Evolutionary conservation across 192 early-diverging fungal genomes (phyloP), one percentile per base, ranked within the genome.

Genomic region (Obelidium mucronatum): DNA sequence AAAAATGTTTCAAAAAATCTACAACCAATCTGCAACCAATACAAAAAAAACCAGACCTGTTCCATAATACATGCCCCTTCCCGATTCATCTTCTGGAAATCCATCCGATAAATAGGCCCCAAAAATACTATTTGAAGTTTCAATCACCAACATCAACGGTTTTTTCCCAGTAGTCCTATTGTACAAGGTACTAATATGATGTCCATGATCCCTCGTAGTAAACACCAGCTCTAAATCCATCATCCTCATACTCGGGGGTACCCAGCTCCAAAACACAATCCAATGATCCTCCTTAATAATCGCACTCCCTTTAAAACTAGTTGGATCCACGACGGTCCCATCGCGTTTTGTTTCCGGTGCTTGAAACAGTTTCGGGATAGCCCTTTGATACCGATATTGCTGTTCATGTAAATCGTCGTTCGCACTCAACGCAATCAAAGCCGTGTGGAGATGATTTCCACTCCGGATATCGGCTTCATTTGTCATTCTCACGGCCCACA

Each of bases 261-360:
- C 80, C 84, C 82, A 84, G 5, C 72, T 70, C 84, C 84, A 85
- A 19, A 85, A 55, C 31, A 80, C 81, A 22, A 80, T 75, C 83
- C 83, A 85, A 58, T 83, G 73, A 53, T 82, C 79, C 39, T 82
- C 81, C 26, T 35, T 73, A 44, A 82, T 26, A 42, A 85, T 74
- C 22, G 62, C 76, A 42, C 53, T 28, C 60, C 53, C 63, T 17
- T 70, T 52, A 39, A 53, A 22, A 37, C 24, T 30, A 48, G 51
- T 30, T 1, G 48, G 30, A 53, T 56, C 53, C 17, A 6, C 17
- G n/a, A 11, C 31, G 2, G 28, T 35, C 15, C 62, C 56, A 42
- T 33, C 30, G 19, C 6, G 6, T 13, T 28, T 19, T 19, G 40
- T 24, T n/a, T 48, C 24, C 17, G 19, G 1, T 1, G 30, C 54